Conservation (phyloP, 495 filamentous ascomycete species). For the Recurvomyces mirabilis region DNA sequence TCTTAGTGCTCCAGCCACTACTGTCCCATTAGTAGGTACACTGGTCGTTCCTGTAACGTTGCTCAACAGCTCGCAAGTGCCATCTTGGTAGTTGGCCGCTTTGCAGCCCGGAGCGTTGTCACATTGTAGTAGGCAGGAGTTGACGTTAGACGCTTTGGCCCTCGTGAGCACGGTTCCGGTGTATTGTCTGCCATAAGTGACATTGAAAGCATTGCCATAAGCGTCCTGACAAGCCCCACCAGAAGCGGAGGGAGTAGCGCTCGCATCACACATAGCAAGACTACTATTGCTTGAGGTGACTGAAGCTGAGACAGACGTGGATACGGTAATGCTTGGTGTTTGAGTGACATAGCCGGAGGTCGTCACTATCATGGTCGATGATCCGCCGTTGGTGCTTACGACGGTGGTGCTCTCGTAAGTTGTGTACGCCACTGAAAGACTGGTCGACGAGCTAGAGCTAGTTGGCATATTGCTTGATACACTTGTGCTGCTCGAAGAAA, state of each 20-base stretch:
- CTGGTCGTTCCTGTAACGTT: constrained; percentile 1
- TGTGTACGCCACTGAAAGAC: too few relatives aligned
- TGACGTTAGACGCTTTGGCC: background rate
- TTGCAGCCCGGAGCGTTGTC: background rate
- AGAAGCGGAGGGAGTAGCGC: background rate
- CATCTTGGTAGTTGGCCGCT: constrained; percentile 5
- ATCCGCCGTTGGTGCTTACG: too few relatives aligned
- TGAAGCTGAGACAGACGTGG: background rate
- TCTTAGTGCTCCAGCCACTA: background rate
- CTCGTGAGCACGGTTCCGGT: background rate
- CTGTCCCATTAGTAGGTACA: background rate
- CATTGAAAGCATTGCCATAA: constrained; percentile 7
- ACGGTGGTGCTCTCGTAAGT: too few relatives aligned
- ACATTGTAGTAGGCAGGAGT: constrained; percentile 4
- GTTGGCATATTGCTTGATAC: too few relatives aligned
- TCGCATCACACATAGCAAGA: background rate
- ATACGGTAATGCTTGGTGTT: background rate
- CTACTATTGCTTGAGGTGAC: background rate
- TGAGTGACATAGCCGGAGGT: too few relatives aligned
- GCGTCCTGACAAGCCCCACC: constrained; percentile 8
- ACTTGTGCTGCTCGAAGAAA: too few relatives aligned
- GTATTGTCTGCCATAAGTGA: constrained; percentile 1
- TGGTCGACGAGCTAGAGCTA: too few relatives aligned
- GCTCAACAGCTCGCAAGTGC: constrained; percentile 4
- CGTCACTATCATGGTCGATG: too few relatives aligned